Evolutionary conservation across 306 rosid species (phyloP), one percentile per base, ranked within the genome.

Genomic region (Prunus mira): DNA sequence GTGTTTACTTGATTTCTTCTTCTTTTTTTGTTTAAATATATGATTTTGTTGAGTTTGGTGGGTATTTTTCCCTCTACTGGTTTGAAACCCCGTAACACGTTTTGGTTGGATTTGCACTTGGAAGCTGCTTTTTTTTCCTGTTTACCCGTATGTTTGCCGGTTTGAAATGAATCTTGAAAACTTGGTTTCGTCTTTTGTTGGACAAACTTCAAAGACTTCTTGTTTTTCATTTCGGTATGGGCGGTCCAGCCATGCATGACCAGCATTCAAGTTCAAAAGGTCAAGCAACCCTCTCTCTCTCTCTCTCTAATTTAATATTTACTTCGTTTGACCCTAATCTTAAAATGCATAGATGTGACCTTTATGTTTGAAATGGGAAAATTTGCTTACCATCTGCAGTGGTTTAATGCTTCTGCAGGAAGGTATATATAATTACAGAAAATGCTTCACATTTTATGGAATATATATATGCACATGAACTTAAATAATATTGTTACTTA

Each of bases 261-360:
- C 18, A 57, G 56, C 66, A 76, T 81, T 71, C 69, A 77, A 85
- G 87, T 84, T 71, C 77, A 55, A 71, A 83, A 81, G 85, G 84
- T 55, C 82, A 73, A 82, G 79, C 49, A 58, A 60, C 24, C 15
- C 19, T 46, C 63, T 25, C 27, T 69, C 69, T 43, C 80, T 71
- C 78, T 79, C 76, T 45, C 28, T 46, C 43, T 15, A 24, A 20
- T 4, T 25, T 9, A 18, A 14, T 28, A 57, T 67, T 46, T 67
- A 57, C 19, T 27, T 27, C 52, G 24, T 67, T 46, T 45, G 10
- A 19, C 47, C 49, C 15, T 18, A 45, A 13, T 57, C 18, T 19
- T 64, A 72, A 79, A 73, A 79, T 74, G 81, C 83, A 79, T 79
- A 81, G 87, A 82, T 79, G 90, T 82, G 91, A 82, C 88, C 67